Evolutionary conservation across 2,329 filamentous ascomycete genomes (phyloP).

Genomic region (Penicillium sp.): DNA sequence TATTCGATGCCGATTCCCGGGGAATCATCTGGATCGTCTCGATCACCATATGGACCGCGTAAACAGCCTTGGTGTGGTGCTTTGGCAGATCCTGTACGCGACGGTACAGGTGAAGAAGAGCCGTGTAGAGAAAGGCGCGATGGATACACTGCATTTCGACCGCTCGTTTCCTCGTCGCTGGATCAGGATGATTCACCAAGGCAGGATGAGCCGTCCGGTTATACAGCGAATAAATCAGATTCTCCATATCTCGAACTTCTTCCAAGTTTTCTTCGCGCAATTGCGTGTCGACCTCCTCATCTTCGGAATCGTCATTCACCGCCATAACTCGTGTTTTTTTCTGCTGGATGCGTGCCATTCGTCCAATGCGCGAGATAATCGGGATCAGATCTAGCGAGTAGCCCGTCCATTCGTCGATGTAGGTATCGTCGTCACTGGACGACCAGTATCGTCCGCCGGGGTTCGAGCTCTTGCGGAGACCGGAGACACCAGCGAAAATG

Average conservation of each 20-base stretch:
- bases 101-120: conserved; percentile 3
- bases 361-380: conserved; percentile 4
- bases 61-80: conserved; percentile 4
- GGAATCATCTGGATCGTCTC: conserved; percentile 5
- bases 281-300: background rate
- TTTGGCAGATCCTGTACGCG: conserved; percentile 6
- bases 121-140: conserved; percentile 3
- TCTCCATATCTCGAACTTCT: conserved; percentile 1
- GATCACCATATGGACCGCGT: conserved; percentile 7
- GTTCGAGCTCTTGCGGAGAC: conserved; percentile 4
- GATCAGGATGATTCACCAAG: background rate
- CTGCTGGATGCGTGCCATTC: background rate
- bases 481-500: conserved; percentile 7
- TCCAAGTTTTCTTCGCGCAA: background rate
- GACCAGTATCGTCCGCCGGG: conserved; percentile 5
- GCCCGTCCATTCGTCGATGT: conserved; percentile 9
- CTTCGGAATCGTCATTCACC: conserved; percentile 3
- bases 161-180: background rate
- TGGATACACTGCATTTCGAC: conserved; percentile 6
- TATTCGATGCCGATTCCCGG: conserved; percentile 2
- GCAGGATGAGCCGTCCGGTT: conserved; percentile 3
- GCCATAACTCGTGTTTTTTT: background rate
- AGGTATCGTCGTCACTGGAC: conserved; percentile 1
- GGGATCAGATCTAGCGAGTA: conserved; percentile 7
- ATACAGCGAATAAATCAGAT: conserved; percentile 4